Evolutionary conservation across 495 filamentous ascomycete species (phyloP), one percentile per base, ranked within the genome.

Genomic region (Daldinia grandis): DNA sequence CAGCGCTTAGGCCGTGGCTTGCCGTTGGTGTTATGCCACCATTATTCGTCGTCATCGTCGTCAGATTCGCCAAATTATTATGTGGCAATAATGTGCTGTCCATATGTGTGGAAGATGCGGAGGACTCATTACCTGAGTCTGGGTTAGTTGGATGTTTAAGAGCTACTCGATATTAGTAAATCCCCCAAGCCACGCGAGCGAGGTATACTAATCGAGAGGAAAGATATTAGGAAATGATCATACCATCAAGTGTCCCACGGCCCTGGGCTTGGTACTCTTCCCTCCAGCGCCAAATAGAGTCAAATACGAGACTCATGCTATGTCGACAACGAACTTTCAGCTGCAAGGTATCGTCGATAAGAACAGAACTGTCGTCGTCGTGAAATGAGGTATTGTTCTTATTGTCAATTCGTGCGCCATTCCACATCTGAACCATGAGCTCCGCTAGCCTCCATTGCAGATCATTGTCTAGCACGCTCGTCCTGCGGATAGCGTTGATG

Each of bases 251-350:
- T 51, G 90, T 92, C 19, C 92, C 88, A 27, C 86, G 85, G 7
- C 89, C 92, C 77, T 91, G 89, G 38, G 91, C 89, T 74, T 93
- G 90, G 67, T 91, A 91, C 77, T 94, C 91, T 74, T 96, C 93
- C 63, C 94, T 85, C 94, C 94, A 98, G 59, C 93, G 89, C 93
- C 93, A 97, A 25, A 96, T 93, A 4, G 91, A 93, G 79, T 98
- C 94, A 76, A 91, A 97, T 2, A 98, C 91, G 6, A 97, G 83
- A 71, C 92, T 95, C 91, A 98, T 94, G 78, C 93, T 96, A 87
- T 95, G 94, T 9, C 94, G 87, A 74, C 92, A 95, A 61, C 92
- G 87, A 5, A 97, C 92, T 78, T 93, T 94, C 15, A 98, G 82
- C 79, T 94, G 89, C 54, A 98, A 76, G 37, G 83, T 89, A 82